phyloP scores from a whole-genome alignment of 2,329 filamentous ascomycete species.

The Pseudopyricularia javanii region DNA sequence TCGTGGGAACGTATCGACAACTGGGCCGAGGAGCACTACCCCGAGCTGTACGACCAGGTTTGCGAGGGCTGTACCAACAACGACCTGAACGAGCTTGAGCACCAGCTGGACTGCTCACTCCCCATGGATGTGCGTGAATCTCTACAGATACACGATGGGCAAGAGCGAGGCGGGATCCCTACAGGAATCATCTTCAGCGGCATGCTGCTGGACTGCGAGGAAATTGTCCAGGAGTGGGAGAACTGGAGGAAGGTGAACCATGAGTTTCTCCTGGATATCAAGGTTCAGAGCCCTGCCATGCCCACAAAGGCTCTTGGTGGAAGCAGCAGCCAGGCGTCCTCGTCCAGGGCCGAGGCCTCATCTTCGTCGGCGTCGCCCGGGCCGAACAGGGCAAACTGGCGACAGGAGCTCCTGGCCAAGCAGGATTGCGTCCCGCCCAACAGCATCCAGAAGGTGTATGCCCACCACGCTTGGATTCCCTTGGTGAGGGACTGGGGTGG shows the following conservation, averaged over 20 bases:
- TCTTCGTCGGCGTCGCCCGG: constrained; percentile 32
- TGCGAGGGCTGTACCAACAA: constrained; percentile 87
- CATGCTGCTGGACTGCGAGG: constrained; percentile 96
- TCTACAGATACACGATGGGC: constrained; percentile 83
- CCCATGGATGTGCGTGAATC: constrained; percentile 92
- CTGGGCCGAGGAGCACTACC: constrained; percentile 92
- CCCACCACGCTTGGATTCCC: constrained; percentile 91
- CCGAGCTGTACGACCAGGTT: constrained; percentile 85
- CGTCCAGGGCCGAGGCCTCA: constrained; percentile 48
- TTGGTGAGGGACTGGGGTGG: constrained; percentile 96
- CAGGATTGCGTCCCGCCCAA: constrained; percentile 83
- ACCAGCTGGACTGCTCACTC: constrained; percentile 86
- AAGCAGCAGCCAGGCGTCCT: constrained; percentile 49
- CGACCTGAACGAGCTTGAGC: constrained; percentile 92
- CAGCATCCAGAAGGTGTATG: constrained; percentile 83
- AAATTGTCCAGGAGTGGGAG: constrained; percentile 95
- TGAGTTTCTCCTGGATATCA: constrained; percentile 61
- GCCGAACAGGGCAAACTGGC: constrained; percentile 54
- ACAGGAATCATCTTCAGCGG: constrained; percentile 87
- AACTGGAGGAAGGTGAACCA: constrained; percentile 93
- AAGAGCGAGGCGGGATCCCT: constrained; percentile 82
- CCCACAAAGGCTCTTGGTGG: constrained; percentile 63
- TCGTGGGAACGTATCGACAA: constrained; percentile 91
- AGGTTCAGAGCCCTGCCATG: constrained; percentile 44
- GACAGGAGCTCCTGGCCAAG: constrained; percentile 68